Conservation (phyloP, 1,284 basidiomycete species). For the Ganoderma meredithae region DNA sequence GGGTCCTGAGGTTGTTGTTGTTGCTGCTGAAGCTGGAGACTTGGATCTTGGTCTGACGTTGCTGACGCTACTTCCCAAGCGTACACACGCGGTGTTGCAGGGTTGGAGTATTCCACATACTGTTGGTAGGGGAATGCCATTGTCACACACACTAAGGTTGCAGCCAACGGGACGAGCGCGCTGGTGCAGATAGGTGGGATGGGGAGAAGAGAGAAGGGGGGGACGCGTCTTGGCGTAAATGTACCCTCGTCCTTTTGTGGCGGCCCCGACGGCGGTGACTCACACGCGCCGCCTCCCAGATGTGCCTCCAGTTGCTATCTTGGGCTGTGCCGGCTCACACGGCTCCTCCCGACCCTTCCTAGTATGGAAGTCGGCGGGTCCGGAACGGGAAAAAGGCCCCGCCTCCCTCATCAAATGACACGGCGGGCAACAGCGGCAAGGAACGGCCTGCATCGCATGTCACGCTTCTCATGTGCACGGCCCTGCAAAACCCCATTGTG, state of each 20-base stretch:
- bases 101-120: slow-evolving; percentile 35
- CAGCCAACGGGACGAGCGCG: slow-evolving; percentile 15
- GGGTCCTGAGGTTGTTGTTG: slow-evolving; percentile 20
- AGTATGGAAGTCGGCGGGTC: slow-evolving; percentile 22
- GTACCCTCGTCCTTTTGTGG: slow-evolving; percentile 27
- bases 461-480: slow-evolving; percentile 1
- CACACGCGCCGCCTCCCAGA: not conserved
- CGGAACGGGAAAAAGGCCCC: not conserved
- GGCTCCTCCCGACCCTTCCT: slow-evolving; percentile 14
- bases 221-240: slow-evolving; percentile 8
- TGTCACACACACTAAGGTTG: slow-evolving; percentile 27
- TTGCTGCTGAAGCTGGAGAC: slow-evolving; percentile 27
- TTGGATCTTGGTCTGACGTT: slow-evolving; percentile 32
- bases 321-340: slow-evolving; percentile 20
- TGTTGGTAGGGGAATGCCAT: slow-evolving; percentile 36
- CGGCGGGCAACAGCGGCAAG: slow-evolving; percentile 6
- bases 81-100: slow-evolving; percentile 36
- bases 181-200: slow-evolving; percentile 24
- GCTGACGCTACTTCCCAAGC: slow-evolving; percentile 33
- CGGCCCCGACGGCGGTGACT: slow-evolving; percentile 29
- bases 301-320: not conserved
- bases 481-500: not conserved
- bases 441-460: slow-evolving; percentile 3
- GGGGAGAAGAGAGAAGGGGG: slow-evolving; percentile 15
- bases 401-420: slow-evolving; percentile 12